Conservation (phyloP, 805 yeast species). For the Zygoascus tannicola region DNA sequence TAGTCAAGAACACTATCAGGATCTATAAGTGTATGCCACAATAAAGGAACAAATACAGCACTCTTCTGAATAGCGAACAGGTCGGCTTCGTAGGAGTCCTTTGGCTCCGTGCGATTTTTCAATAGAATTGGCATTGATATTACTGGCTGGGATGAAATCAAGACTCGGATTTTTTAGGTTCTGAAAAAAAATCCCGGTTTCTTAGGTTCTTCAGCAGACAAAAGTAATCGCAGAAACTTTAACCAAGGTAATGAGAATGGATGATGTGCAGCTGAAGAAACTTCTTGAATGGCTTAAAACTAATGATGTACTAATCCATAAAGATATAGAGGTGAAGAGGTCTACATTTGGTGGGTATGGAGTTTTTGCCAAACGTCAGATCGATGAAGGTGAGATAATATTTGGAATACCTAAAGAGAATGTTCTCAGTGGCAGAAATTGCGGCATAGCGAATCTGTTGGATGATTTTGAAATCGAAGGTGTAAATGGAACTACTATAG, state of each 20-base stretch:
- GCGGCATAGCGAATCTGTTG: slow-evolving; percentile 54
- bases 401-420: slow-evolving; percentile 27
- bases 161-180: too few relatives aligned
- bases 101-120: slow-evolving; percentile 63
- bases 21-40: slow-evolving; percentile 53
- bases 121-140: slow-evolving; percentile 36
- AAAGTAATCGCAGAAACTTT: too few relatives aligned
- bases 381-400: slow-evolving; percentile 30
- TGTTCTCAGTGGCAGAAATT: slow-evolving; percentile 19
- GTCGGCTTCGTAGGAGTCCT: slow-evolving; percentile 51
- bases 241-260: slow-evolving; percentile 1
- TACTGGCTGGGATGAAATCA: neutral
- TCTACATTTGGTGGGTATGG: slow-evolving; percentile 61
- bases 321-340: slow-evolving; percentile 37
- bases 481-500: slow-evolving; percentile 53
- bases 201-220: too few relatives aligned
- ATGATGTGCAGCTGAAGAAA: slow-evolving; percentile 14
- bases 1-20: slow-evolving; percentile 36
- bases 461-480: slow-evolving; percentile 54
- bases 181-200: too few relatives aligned
- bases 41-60: slow-evolving; percentile 61
- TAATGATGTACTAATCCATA: slow-evolving; percentile 47
- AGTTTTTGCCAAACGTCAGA: slow-evolving; percentile 47
- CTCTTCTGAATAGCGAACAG: slow-evolving; percentile 32
- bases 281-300: slow-evolving; percentile 46